A percentile compares a stretch with the other conserved stretches of the same genome.
phyloP scores from a whole-genome alignment of 129 eudicot species.

The Centrapalus pauciflorus region DNA sequence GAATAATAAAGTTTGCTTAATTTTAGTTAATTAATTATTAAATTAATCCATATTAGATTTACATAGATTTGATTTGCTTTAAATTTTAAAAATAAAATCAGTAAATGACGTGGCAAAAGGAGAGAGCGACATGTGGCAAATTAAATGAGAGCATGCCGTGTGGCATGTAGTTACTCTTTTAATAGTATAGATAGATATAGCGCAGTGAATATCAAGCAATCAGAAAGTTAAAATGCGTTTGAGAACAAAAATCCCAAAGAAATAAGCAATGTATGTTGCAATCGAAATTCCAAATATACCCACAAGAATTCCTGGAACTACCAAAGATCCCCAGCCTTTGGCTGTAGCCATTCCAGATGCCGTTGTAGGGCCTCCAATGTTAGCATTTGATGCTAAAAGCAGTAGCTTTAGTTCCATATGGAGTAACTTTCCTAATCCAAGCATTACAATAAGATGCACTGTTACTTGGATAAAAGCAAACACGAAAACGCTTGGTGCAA shows the following conservation, averaged over 20 bases:
- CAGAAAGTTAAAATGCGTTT: conserved; percentile 40
- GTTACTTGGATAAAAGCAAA: conserved; percentile 76
- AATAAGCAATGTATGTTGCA: conserved; percentile 66
- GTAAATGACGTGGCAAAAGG: no score
- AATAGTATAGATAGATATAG: no score
- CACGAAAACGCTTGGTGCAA: conserved; percentile 69
- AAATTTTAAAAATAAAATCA: no score
- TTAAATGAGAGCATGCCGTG: background rate
- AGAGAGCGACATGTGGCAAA: no score
- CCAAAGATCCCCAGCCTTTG: conserved; percentile 79
- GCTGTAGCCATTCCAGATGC: conserved; percentile 93
- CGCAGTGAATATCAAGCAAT: no score
- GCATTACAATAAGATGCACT: conserved; percentile 56
- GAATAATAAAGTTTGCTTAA: no score
- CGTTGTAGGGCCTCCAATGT: conserved; percentile 91
- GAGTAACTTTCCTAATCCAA: conserved; percentile 68
- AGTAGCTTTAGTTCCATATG: conserved; percentile 46
- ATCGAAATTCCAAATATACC: conserved; percentile 82
- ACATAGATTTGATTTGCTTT: no score
- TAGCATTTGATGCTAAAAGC: conserved; percentile 86
- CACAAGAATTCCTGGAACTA: conserved; percentile 75
- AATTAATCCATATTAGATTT: no score
- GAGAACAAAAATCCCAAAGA: conserved; percentile 57
- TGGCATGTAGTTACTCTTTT: no score
- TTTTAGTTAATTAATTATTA: no score